A percentile compares a stretch with the other conserved stretches of the same genome.
Evolutionary conservation across 768 basidiomycete genomes (phyloP).

Genomic region (Rubroboletus pulcherrimus): DNA sequence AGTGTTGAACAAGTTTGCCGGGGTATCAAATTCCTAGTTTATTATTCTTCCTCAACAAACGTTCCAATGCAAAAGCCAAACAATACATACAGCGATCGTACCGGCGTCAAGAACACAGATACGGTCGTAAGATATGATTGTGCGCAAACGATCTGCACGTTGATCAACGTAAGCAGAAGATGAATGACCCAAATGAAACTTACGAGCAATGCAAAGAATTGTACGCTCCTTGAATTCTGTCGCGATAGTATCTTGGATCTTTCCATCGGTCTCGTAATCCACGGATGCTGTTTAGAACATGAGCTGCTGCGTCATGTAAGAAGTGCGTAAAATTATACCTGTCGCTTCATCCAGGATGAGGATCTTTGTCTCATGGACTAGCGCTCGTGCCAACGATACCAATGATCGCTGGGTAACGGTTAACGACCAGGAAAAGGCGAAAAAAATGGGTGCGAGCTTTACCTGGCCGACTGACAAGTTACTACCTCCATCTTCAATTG

Average conservation of each 20-base stretch:
- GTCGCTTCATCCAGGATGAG: slow-evolving; percentile 92
- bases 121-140: slow-evolving; percentile 84
- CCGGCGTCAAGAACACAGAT: slow-evolving; percentile 87
- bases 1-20: slow-evolving; percentile 55
- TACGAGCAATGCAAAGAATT: slow-evolving; percentile 82
- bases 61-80: not conserved
- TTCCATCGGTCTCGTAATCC: slow-evolving; percentile 85
- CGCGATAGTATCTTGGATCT: slow-evolving; percentile 89
- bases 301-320: not conserved
- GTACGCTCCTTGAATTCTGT: slow-evolving; percentile 81
- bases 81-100: slow-evolving; percentile 54
- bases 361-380: slow-evolving; percentile 82
- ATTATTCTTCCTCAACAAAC: not conserved
- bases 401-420: slow-evolving; percentile 65
- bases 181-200: slow-evolving; percentile 26
- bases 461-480: slow-evolving; percentile 71
- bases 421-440: not conserved
- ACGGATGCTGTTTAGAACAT: slow-evolving; percentile 56
- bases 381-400: slow-evolving; percentile 82
- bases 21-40: slow-evolving; percentile 75
- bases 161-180: not conserved
- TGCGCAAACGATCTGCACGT: slow-evolving; percentile 68
- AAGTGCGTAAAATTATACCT: slow-evolving; percentile 32
- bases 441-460: not conserved
- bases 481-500: slow-evolving; percentile 81